Percentiles rank a stretch among this genome's conserved stretches.
phyloP scores from a whole-genome alignment of 2,329 filamentous ascomycete genomes.

The Pyrenophora teres region DNA sequence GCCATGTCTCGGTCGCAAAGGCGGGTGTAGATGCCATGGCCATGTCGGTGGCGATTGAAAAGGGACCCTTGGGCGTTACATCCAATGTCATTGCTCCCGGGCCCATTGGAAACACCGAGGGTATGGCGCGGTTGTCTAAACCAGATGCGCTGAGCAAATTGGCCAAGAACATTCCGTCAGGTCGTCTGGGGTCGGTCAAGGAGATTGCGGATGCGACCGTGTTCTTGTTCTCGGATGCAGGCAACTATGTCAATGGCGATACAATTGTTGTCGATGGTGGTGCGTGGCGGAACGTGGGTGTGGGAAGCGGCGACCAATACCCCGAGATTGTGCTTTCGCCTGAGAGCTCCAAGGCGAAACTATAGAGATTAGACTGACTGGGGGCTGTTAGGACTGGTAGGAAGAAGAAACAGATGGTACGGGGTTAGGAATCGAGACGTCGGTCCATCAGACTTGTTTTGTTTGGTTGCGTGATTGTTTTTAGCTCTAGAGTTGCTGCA shows the following conservation, averaged over 20 bases:
- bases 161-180: conserved; percentile 64
- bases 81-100: conserved; percentile 90
- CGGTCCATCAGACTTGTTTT: too few species aligned
- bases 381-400: too few species aligned
- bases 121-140: conserved; percentile 52
- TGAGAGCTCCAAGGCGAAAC: too few species aligned
- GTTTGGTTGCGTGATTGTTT: too few species aligned
- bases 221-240: conserved; percentile 83
- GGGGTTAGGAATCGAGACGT: too few species aligned
- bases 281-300: conserved; percentile 52
- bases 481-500: too few species aligned
- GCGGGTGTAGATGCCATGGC: conserved; percentile 86
- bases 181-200: conserved; percentile 76
- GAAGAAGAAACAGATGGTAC: too few species aligned
- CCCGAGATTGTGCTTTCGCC: conserved; percentile 62
- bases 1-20: conserved; percentile 91
- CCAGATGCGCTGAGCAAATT: conserved; percentile 36
- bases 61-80: conserved; percentile 83
- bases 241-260: conserved; percentile 84
- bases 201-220: conserved; percentile 94
- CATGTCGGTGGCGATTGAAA: conserved; percentile 80
- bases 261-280: conserved; percentile 69
- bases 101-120: conserved; percentile 81
- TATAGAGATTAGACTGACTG: too few species aligned
- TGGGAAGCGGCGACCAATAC: conserved; percentile 54